Conservation (phyloP, 352 stramenopile species). For the Globisporangium canariense region DNA sequence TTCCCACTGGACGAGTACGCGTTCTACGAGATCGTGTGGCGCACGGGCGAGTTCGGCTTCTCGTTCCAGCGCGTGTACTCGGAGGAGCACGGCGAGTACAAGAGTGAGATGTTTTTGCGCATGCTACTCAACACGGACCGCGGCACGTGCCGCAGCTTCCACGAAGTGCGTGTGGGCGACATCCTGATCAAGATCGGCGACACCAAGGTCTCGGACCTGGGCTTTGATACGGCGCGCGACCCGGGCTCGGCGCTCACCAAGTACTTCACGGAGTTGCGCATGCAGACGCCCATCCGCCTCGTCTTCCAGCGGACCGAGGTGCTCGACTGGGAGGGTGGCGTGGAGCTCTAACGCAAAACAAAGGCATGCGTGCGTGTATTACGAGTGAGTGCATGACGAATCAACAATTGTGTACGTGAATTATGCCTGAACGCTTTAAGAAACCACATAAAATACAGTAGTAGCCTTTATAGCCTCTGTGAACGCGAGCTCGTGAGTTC, state of each 20-base stretch:
- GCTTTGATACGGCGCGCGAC: constrained; percentile 31
- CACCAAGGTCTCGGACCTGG: constrained; percentile 58
- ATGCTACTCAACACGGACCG: constrained; percentile 78
- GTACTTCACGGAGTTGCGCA: constrained; percentile 59
- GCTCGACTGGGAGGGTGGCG: constrained; percentile 67
- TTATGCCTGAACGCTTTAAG: constrained; percentile 1
- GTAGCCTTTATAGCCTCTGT: background rate
- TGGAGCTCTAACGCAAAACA: constrained; percentile 42
- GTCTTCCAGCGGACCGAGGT: constrained; percentile 69
- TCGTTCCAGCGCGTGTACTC: constrained; percentile 71
- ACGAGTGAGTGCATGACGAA: background rate
- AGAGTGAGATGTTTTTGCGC: constrained; percentile 50
- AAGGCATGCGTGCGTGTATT: background rate
- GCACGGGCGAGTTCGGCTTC: constrained; percentile 63
- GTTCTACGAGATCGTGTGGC: constrained; percentile 69
- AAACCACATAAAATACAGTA: constrained; percentile 1
- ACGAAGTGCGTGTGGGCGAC: constrained; percentile 56
- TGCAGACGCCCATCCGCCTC: constrained; percentile 50
- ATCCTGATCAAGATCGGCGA: constrained; percentile 63
- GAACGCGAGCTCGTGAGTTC: background rate
- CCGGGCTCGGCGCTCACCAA: constrained; percentile 56
- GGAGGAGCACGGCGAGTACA: constrained; percentile 40
- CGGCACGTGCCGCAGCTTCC: constrained; percentile 61
- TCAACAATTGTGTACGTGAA: constrained; percentile 1
- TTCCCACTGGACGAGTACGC: constrained; percentile 47